Evolutionary conservation across 192 early-diverging fungal species (phyloP).

Genomic region (Backusella psychrophila): DNA sequence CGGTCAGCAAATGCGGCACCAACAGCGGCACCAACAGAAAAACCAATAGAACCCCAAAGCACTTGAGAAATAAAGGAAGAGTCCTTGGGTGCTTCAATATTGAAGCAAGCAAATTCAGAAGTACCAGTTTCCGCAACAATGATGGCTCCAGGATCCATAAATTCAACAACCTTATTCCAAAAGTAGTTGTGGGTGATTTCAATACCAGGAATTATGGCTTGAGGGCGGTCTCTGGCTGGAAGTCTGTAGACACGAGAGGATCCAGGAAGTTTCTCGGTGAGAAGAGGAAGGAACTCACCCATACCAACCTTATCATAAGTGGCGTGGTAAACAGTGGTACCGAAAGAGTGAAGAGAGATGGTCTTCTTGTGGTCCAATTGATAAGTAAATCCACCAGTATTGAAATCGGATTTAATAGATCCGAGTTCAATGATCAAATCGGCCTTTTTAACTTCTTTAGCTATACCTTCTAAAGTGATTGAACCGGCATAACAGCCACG

Average conservation of each 20-base stretch:
- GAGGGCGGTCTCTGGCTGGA: neutral
- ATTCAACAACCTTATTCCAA: conserved; percentile 37
- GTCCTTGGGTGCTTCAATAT: conserved; percentile 32
- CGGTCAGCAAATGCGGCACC: conserved; percentile 44
- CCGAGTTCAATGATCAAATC: conserved; percentile 44
- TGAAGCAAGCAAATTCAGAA: conserved; percentile 36
- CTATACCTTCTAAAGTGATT: conserved; percentile 30
- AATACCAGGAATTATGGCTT: neutral
- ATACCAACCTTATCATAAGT: conserved; percentile 39
- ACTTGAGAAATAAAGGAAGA: conserved; percentile 41
- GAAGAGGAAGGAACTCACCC: conserved; percentile 28
- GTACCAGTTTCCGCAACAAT: conserved; percentile 48
- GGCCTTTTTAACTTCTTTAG: conserved; percentile 29
- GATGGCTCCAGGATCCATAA: conserved; percentile 27
- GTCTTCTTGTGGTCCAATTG: conserved; percentile 26
- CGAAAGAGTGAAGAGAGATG: conserved; percentile 40
- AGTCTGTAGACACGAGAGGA: too few relatives aligned
- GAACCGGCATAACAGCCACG: conserved; percentile 39
- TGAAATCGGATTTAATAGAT: conserved; percentile 43
- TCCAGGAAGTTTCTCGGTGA: neutral
- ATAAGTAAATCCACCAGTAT: conserved; percentile 49
- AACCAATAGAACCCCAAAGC: conserved; percentile 31
- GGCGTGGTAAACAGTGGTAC: conserved; percentile 34
- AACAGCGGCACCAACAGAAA: conserved; percentile 35
- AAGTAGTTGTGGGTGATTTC: conserved; percentile 41